Evolutionary conservation across 768 basidiomycete genomes (phyloP), one percentile per base, ranked within the genome.

Genomic region (Clitopilus passeckerianus): DNA sequence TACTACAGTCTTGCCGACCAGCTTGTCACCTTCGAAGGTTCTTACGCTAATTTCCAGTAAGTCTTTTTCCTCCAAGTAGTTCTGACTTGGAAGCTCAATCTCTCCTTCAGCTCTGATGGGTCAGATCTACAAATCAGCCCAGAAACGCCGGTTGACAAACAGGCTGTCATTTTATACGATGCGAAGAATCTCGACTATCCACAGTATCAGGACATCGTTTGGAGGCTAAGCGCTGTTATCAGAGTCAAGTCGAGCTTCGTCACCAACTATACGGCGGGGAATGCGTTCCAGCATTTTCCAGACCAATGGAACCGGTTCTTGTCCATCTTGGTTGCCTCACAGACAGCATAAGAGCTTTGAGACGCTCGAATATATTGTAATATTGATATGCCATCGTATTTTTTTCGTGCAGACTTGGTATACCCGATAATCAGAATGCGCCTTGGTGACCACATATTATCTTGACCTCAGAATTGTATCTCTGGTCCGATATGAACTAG

Each of bases 1-100:
- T 75, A 70, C 56, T 74, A 68, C 59, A 53, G 57, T 1, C 65
- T 75, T n/a, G 66, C 72, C 1, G 67, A 74, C 55, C 59, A 71
- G 6, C 59, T 75, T 24, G 64, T 73, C 23, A 68, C 74, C 0
- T 66, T 62, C 10, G 72, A 75, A 59, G 57, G 66, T 8, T 66
- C 65, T 41, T 72, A 66, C 59, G 27, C 37, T 8, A 54, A 67
- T 16, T 75, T 75, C 65, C 63, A 60, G 74, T 73, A 34, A 23
- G 67, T 56, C 56, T 20, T 20, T 30, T 30, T 30, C 27, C 27
- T 30, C 27, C 4, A 30, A 30, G 3, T n/a, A n/a, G 27, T 30
- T 30, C 27, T n/a, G n/a, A n/a, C n/a, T n/a, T n/a, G n/a, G n/a
- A n/a, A n/a, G n/a, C n/a, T n/a, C n/a, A 37, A 34, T 6, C 10